A percentile compares a stretch with the other conserved stretches of the same genome.
Conservation (phyloP, 148 eudicot species). For the Rhododendron kiyosumense region DNA sequence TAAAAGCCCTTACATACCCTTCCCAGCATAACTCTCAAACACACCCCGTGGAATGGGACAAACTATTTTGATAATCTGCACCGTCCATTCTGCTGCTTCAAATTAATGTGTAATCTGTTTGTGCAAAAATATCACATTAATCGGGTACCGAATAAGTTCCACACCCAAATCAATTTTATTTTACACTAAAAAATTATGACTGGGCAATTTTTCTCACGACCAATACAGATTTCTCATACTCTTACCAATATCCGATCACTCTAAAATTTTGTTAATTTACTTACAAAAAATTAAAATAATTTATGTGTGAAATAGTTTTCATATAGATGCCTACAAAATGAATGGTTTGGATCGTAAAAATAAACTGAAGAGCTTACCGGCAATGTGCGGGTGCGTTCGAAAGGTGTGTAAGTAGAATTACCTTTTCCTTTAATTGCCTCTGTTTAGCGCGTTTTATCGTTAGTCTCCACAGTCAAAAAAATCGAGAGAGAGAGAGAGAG, state of each 20-base stretch:
- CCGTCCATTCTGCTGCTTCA: not conserved
- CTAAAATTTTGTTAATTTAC: not conserved
- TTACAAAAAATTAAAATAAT: not conserved
- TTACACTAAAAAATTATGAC: not conserved
- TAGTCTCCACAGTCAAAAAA: not conserved
- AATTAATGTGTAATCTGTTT: not conserved
- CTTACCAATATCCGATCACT: not conserved
- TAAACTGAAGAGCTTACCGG: not conserved
- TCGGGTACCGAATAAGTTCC: not conserved
- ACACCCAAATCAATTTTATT: not conserved
- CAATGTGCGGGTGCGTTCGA: not conserved
- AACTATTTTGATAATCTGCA: not conserved
- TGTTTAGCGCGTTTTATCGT: not conserved
- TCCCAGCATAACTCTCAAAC: too few species aligned
- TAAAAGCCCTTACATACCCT: too few species aligned
- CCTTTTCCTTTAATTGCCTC: not conserved
- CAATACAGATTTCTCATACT: not conserved
- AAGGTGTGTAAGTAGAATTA: not conserved
- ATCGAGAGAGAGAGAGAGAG: not conserved
- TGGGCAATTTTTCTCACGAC: not conserved
- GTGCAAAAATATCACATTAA: not conserved
- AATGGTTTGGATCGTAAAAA: not conserved
- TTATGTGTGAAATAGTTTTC: not conserved
- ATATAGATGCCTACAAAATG: not conserved
- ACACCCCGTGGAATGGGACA: too few species aligned